A percentile compares a stretch with the other conserved stretches of the same genome.
Evolutionary conservation across 768 basidiomycete species (phyloP).

Genomic region (Amanita rimosa): DNA sequence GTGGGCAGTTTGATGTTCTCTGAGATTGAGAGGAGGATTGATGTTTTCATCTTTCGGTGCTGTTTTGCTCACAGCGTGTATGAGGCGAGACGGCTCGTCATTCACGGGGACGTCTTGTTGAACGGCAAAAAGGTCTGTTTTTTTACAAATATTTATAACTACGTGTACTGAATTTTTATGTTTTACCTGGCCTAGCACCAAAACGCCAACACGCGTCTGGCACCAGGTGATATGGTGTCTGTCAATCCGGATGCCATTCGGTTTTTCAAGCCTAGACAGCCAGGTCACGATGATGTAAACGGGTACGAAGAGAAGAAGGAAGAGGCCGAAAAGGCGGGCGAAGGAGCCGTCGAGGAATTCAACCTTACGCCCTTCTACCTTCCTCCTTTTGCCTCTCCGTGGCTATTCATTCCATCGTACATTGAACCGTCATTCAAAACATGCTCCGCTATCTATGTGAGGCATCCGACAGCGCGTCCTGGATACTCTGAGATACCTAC

Average conservation of each 20-base stretch:
- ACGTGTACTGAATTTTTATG: neutral
- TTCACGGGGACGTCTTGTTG: conserved; percentile 78
- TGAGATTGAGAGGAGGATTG: conserved; percentile 91
- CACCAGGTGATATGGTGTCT: conserved; percentile 91
- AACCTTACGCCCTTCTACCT: conserved; percentile 71
- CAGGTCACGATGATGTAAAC: conserved; percentile 24
- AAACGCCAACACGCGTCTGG: conserved; percentile 77
- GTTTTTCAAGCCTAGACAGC: conserved; percentile 41
- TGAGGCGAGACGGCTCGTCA: conserved; percentile 76
- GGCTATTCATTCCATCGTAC: conserved; percentile 90
- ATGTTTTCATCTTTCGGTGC: conserved; percentile 82
- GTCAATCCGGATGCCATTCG: conserved; percentile 75
- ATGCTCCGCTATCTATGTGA: conserved; percentile 25
- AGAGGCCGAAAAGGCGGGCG: conserved; percentile 5
- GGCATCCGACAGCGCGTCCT: conserved; percentile 94
- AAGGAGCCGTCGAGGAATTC: conserved; percentile 8
- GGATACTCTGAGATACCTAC: conserved; percentile 93
- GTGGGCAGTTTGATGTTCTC: conserved; percentile 92
- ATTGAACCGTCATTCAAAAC: conserved; percentile 49
- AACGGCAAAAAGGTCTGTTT: conserved; percentile 79
- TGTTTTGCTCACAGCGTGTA: conserved; percentile 87
- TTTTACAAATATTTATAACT: too few relatives aligned
- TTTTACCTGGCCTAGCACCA: conserved; percentile 40
- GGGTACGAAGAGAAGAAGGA: conserved; percentile 10
- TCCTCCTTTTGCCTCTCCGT: conserved; percentile 80